Conservation (phyloP, 352 stramenopile genomes). For the Aphanomyces euteiches region DNA sequence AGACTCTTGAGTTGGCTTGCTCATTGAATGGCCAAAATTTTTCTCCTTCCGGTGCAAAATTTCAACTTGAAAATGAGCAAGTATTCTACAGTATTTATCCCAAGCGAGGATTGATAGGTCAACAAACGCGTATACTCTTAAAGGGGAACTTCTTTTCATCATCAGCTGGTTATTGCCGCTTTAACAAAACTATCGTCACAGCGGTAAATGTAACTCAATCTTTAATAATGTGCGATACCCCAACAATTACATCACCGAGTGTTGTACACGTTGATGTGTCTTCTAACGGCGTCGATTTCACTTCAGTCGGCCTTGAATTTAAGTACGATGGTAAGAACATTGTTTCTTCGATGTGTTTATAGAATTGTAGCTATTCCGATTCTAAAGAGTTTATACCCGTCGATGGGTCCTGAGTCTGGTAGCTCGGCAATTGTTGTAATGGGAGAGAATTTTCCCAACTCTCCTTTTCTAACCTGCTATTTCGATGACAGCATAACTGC, state of each 20-base stretch:
- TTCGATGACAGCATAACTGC: conserved; percentile 3
- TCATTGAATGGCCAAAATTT: conserved; percentile 23
- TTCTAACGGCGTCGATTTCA: conserved; percentile 3
- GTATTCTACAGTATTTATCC: background rate
- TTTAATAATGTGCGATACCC: background rate
- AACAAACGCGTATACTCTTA: background rate
- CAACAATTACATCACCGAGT: background rate
- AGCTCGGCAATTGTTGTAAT: conserved; percentile 6
- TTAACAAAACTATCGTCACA: background rate
- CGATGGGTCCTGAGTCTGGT: conserved; percentile 17
- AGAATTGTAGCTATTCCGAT: conserved; percentile 13
- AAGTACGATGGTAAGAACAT: conserved; percentile 7
- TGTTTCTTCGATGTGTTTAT: background rate
- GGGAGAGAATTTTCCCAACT: background rate
- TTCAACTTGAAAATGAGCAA: background rate
- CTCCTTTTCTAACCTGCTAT: conserved; percentile 1
- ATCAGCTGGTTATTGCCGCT: background rate
- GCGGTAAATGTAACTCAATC: background rate
- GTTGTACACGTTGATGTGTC: background rate
- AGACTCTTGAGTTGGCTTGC: background rate
- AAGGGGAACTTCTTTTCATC: background rate
- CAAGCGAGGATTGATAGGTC: conserved; percentile 16
- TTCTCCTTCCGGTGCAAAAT: background rate
- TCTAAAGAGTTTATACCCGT: conserved; percentile 15
- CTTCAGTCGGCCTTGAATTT: background rate